Evolutionary conservation across 2,329 filamentous ascomycete species (phyloP).

Genomic region (Colletotrichum sidae): DNA sequence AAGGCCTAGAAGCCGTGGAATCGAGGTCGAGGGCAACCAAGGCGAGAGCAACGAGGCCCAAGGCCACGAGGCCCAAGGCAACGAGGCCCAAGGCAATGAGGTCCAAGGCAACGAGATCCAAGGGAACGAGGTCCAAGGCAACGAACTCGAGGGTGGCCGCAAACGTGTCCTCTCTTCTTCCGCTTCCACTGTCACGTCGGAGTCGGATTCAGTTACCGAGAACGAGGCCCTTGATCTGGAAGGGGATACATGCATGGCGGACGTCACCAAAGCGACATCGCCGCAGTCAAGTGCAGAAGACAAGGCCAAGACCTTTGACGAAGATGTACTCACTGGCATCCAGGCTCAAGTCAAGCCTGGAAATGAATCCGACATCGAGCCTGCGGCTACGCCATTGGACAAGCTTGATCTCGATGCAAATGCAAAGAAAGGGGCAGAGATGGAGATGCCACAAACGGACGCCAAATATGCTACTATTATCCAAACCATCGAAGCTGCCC

Average conservation of each 20-base stretch:
- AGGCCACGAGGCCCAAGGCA: background rate
- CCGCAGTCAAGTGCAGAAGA: conserved; percentile 6
- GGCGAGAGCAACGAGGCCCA: background rate
- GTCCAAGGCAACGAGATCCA: background rate
- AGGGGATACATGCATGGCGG: conserved; percentile 29
- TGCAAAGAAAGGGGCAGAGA: no score
- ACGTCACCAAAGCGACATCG: conserved; percentile 29
- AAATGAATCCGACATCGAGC: no score
- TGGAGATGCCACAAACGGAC: no score
- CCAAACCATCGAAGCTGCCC: no score
- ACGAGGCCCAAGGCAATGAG: no score
- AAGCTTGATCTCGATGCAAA: background rate
- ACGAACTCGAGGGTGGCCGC: no score
- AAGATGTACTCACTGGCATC: background rate
- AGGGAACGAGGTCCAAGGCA: no score
- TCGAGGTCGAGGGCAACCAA: background rate
- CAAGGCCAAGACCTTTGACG: background rate
- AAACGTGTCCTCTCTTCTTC: background rate
- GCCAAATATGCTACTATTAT: no score
- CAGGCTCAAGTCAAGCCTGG: no score
- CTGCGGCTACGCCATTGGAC: no score
- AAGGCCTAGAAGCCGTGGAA: conserved; percentile 11
- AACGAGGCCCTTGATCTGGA: conserved; percentile 21
- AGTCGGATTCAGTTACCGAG: background rate
- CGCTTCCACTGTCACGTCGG: background rate